phyloP scores from a whole-genome alignment of 768 basidiomycete species.

The Sporobolomyces pararoseus region DNA sequence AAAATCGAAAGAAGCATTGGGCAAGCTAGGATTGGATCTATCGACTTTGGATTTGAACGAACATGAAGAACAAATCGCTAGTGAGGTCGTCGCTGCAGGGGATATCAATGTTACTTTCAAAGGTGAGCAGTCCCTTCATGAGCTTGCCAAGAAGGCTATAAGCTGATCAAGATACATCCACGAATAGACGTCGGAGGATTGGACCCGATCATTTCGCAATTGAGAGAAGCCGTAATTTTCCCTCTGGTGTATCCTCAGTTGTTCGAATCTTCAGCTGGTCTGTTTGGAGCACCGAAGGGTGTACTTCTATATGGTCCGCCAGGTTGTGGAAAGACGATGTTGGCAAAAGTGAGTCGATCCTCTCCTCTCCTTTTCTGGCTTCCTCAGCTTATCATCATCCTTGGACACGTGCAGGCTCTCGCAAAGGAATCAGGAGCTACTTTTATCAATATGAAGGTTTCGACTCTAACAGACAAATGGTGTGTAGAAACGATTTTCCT shows the following conservation, averaged over 20 bases:
- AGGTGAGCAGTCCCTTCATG: slow-evolving; percentile 54
- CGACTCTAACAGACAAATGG: slow-evolving; percentile 65
- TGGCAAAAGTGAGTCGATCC: slow-evolving; percentile 63
- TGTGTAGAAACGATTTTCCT: not conserved
- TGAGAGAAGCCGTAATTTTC: slow-evolving; percentile 93
- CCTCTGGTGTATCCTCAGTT: slow-evolving; percentile 85
- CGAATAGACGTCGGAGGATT: slow-evolving; percentile 83
- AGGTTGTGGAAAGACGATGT: slow-evolving; percentile 98
- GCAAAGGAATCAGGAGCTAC: slow-evolving; percentile 96
- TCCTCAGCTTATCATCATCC: no score
- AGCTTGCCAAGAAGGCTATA: not conserved
- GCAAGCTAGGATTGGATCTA: slow-evolving; percentile 47
- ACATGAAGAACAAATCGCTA: slow-evolving; percentile 87
- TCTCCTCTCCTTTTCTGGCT: not conserved
- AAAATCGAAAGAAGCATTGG: slow-evolving; percentile 49
- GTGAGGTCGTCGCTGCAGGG: slow-evolving; percentile 87
- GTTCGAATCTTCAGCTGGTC: slow-evolving; percentile 70
- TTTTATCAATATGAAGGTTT: slow-evolving; percentile 82
- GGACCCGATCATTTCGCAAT: slow-evolving; percentile 78
- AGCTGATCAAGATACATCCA: not conserved
- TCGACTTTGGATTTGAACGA: slow-evolving; percentile 68
- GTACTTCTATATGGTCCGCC: slow-evolving; percentile 94
- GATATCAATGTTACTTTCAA: slow-evolving; percentile 73
- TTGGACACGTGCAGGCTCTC: slow-evolving; percentile 56
- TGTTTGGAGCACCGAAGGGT: slow-evolving; percentile 89